Percentiles rank a stretch among this genome's conserved stretches.
phyloP scores from a whole-genome alignment of 495 filamentous ascomycete genomes.

The Trichodelitschia bisporula region DNA sequence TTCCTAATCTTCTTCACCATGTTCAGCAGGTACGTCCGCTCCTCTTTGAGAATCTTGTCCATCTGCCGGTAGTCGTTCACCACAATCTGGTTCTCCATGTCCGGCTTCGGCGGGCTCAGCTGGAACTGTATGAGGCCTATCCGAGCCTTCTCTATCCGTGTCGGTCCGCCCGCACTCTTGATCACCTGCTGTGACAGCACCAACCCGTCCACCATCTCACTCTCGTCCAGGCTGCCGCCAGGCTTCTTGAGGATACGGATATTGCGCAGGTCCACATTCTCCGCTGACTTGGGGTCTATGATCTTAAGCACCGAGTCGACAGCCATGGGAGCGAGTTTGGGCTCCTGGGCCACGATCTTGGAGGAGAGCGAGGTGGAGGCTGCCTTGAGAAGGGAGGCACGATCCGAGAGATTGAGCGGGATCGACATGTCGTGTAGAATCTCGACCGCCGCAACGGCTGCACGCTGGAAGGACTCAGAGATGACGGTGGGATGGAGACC shows the following conservation, averaged over 20 bases:
- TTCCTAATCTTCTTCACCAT: conserved; percentile 99
- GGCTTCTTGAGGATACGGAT: conserved; percentile 96
- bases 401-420: conserved; percentile 75
- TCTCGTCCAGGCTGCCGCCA: conserved; percentile 93
- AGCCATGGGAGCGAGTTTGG: conserved; percentile 82
- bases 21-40: conserved; percentile 90
- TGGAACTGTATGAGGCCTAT: conserved; percentile 98
- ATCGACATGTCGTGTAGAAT: conserved; percentile 88
- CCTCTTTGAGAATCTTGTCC: conserved; percentile 99
- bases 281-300: conserved; percentile 81
- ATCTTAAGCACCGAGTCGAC: conserved; percentile 89
- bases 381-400: conserved; percentile 73
- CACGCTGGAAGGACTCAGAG: conserved; percentile 90
- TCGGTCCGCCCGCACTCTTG: conserved; percentile 78
- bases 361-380: conserved; percentile 93
- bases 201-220: conserved; percentile 86
- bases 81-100: conserved; percentile 98
- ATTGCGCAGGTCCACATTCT: conserved; percentile 89
- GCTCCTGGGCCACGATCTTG: conserved; percentile 95
- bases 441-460: conserved; percentile 64
- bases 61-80: conserved; percentile 99
- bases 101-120: conserved; percentile 88
- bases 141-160: conserved; percentile 85
- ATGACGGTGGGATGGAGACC: conserved; percentile 91
- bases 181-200: conserved; percentile 82